phyloP scores from a whole-genome alignment of 306 rosid species.

The Trichosanthes cucumerina region DNA sequence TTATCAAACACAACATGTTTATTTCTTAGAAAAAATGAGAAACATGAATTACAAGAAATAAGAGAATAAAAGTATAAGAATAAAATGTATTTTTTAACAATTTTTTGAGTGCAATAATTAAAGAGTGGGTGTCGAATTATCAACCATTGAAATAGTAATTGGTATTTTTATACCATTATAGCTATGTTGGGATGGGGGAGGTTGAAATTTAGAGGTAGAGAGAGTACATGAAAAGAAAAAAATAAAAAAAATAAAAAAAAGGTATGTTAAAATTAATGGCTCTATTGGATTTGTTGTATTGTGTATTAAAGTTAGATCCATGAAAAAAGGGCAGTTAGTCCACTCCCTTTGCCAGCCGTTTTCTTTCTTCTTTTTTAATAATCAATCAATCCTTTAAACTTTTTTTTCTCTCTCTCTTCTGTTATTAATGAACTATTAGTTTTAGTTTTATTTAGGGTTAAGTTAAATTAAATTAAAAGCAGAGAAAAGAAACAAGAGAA shows the following conservation, averaged over 20 bases:
- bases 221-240: background rate
- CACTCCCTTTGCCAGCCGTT: conserved; percentile 2
- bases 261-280: background rate
- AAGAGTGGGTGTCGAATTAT: too few relatives aligned
- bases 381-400: background rate
- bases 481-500: background rate
- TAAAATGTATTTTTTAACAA: too few relatives aligned
- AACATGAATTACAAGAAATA: too few relatives aligned
- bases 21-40: too few relatives aligned
- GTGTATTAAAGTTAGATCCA: conserved; percentile 16
- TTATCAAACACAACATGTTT: too few relatives aligned
- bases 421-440: background rate
- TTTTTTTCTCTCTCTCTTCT: background rate
- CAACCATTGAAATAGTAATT: too few relatives aligned
- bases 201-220: background rate
- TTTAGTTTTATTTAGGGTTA: background rate
- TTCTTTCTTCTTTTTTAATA: background rate
- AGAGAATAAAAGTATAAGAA: too few relatives aligned
- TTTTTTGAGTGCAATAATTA: too few relatives aligned
- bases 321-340: conserved; percentile 24
- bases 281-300: background rate
- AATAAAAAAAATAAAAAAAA: too few relatives aligned
- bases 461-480: background rate
- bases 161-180: too few relatives aligned
- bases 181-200: too few relatives aligned